Conservation (phyloP, 1,284 basidiomycete species). For the Irpex sp. region DNA sequence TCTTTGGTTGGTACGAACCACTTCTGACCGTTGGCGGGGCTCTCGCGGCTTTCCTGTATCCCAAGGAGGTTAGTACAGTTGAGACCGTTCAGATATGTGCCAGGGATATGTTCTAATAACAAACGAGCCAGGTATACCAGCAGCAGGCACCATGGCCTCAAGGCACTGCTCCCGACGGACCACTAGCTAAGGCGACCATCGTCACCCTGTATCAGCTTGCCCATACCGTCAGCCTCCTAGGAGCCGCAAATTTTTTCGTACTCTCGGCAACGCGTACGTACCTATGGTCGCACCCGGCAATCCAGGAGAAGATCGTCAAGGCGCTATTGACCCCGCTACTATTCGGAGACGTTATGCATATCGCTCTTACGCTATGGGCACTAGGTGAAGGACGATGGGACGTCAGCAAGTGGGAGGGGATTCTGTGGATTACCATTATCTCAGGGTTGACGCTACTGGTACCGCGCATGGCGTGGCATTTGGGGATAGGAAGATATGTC, state of each 20-base stretch:
- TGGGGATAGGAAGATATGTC: conserved; percentile 70
- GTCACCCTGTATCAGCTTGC: conserved; percentile 70
- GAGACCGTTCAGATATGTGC: neutral
- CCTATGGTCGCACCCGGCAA: conserved; percentile 49
- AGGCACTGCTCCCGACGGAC: conserved; percentile 40
- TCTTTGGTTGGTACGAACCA: conserved; percentile 73
- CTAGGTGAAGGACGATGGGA: conserved; percentile 65
- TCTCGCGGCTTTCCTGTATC: conserved; percentile 63
- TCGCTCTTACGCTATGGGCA: conserved; percentile 68
- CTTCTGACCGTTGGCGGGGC: conserved; percentile 61
- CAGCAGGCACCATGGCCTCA: conserved; percentile 69
- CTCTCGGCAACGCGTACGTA: conserved; percentile 57
- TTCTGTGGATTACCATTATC: conserved; percentile 65
- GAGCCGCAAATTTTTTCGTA: conserved; percentile 64
- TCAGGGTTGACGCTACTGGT: conserved; percentile 62
- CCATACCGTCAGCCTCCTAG: conserved; percentile 70
- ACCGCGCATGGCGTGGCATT: conserved; percentile 66
- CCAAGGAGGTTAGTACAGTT: conserved; percentile 48
- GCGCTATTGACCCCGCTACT: conserved; percentile 65
- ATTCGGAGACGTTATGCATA: conserved; percentile 62
- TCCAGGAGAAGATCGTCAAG: conserved; percentile 68
- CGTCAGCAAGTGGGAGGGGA: conserved; percentile 55
- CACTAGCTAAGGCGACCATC: conserved; percentile 56
- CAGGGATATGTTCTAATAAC: neutral
- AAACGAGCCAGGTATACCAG: conserved; percentile 53